Percentiles rank a stretch among this genome's conserved stretches.
These are phyloP conservation scores for Sporothrix globosa DNA, from an alignment of 2,329 filamentous ascomycete species.

Conservation along the genomic window DNA sequence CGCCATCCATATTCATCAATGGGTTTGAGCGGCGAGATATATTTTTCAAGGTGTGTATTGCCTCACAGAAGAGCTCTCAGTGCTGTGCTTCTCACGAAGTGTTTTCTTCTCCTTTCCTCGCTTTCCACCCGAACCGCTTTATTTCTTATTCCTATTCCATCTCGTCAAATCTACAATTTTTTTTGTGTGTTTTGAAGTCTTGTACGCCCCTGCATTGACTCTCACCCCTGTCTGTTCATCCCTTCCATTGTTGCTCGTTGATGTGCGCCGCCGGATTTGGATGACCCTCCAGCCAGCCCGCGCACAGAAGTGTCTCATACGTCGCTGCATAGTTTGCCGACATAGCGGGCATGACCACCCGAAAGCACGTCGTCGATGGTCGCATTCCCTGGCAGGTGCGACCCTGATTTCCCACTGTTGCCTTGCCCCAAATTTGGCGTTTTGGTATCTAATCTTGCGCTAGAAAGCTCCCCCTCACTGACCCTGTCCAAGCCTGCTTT, in stretches of 20 bases:
- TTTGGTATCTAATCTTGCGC: neutral
- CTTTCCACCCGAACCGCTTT: neutral
- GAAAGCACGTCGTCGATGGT: neutral
- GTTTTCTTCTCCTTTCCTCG: neutral
- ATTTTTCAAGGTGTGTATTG: neutral
- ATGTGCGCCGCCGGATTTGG: neutral
- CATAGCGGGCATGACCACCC: neutral
- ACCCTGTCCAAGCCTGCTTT: neutral
- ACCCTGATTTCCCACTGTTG: constrained; percentile 6
- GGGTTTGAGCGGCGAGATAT: neutral
- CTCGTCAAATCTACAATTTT: neutral
- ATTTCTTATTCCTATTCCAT: neutral
- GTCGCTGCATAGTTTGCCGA: constrained; percentile 11
- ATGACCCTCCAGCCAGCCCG: no score
- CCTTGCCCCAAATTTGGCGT: constrained; percentile 18
- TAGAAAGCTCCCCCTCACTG: constrained; percentile 28
- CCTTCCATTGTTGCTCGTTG: neutral
- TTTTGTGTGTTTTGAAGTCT: neutral
- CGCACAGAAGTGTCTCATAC: constrained; percentile 8
- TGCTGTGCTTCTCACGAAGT: neutral
- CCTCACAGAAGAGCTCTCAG: neutral
- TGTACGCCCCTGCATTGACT: neutral
- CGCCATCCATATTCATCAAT: neutral
- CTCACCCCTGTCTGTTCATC: constrained; percentile 10
- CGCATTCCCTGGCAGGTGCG: neutral